Conservation (phyloP, 371 early-diverging fungal genomes). For the Apophysomyces ossiformis region DNA sequence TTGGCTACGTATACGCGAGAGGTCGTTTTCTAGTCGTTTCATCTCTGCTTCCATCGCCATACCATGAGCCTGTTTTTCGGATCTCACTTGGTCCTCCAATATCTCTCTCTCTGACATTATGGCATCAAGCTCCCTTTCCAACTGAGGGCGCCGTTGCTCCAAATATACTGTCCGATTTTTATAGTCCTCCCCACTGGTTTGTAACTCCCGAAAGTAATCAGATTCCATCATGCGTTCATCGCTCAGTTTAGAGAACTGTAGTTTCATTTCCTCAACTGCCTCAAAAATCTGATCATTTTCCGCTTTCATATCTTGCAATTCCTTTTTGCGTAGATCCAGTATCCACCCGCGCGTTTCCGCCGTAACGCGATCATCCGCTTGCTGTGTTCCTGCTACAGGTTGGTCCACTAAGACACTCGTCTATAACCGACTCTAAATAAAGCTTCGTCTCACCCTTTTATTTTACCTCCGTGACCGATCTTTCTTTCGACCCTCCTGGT, state of each 20-base stretch:
- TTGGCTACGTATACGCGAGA: constrained; percentile 75
- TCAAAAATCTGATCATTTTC: constrained; percentile 64
- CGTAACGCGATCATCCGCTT: constrained; percentile 29
- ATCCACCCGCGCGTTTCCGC: constrained; percentile 37
- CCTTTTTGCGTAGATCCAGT: constrained; percentile 63
- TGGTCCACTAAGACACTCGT: constrained; percentile 26
- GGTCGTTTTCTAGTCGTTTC: constrained; percentile 74
- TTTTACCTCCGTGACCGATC: background rate
- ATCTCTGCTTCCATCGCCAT: constrained; percentile 68
- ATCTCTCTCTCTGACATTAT: constrained; percentile 24
- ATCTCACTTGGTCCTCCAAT: constrained; percentile 29
- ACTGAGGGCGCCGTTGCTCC: constrained; percentile 30
- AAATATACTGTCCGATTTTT: constrained; percentile 34
- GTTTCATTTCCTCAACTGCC: constrained; percentile 58
- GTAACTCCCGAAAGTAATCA: constrained; percentile 56
- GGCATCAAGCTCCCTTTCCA: constrained; percentile 29
- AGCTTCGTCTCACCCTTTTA: background rate
- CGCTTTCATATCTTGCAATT: constrained; percentile 75
- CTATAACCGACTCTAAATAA: constrained; percentile 1
- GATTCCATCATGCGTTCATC: constrained; percentile 61
- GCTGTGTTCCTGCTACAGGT: constrained; percentile 22
- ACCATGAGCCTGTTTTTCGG: constrained; percentile 31
- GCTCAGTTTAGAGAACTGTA: constrained; percentile 34
- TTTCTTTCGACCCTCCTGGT: background rate
- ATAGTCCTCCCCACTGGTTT: constrained; percentile 57